Percentiles rank a stretch among this genome's conserved stretches.
phyloP scores from a whole-genome alignment of 2,329 filamentous ascomycete species.

The Penicillium paneum region DNA sequence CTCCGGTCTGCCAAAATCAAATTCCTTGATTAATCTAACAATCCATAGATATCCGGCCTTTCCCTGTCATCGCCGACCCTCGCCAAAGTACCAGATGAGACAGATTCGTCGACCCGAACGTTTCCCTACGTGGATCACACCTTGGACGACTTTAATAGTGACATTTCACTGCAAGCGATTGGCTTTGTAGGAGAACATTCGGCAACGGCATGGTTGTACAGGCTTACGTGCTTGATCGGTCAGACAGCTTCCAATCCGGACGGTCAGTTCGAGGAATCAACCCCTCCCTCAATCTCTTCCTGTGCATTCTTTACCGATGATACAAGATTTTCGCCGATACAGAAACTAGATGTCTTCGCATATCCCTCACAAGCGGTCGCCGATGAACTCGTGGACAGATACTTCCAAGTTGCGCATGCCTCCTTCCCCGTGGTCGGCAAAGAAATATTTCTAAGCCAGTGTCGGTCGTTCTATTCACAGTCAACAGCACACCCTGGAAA shows the following conservation, averaged over 20 bases:
- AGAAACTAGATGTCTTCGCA: slow-evolving; percentile 36
- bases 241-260: slow-evolving; percentile 19
- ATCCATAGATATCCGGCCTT: background rate
- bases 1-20: background rate
- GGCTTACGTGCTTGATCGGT: slow-evolving; percentile 37
- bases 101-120: slow-evolving; percentile 18
- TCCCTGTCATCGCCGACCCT: background rate
- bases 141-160: slow-evolving; percentile 44
- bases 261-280: slow-evolving; percentile 24
- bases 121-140: slow-evolving; percentile 40
- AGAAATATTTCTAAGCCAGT: slow-evolving; percentile 38
- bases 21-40: background rate
- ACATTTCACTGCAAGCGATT: slow-evolving; percentile 36
- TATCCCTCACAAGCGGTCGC: slow-evolving; percentile 37
- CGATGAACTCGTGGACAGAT: slow-evolving; percentile 41
- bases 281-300: slow-evolving; percentile 24
- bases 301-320: slow-evolving; percentile 40
- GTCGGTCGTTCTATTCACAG: slow-evolving; percentile 36
- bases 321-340: slow-evolving; percentile 30
- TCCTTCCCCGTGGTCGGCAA: slow-evolving; percentile 45
- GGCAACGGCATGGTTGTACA: slow-evolving; percentile 44
- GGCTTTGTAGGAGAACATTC: slow-evolving; percentile 47
- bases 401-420: slow-evolving; percentile 41
- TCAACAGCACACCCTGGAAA: slow-evolving; percentile 34
- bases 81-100: background rate